Conservation (phyloP, 192 early-diverging fungal species). For the Funneliformis geosporum region DNA sequence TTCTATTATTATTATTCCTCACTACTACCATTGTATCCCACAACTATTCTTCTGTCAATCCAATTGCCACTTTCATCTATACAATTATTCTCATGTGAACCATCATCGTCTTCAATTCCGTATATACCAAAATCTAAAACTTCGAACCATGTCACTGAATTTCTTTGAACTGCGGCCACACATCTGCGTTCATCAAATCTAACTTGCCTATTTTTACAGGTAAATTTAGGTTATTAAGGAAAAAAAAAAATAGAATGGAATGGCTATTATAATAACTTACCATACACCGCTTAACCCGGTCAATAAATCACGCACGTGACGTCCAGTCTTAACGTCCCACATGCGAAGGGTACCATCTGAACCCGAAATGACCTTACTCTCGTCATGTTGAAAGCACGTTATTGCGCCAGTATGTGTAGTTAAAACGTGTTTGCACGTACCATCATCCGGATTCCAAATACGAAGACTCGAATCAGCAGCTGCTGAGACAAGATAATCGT, state of each 20-base stretch:
- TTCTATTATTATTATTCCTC: not conserved
- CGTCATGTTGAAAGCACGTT: slow-evolving; percentile 98
- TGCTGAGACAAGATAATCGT: slow-evolving; percentile 87
- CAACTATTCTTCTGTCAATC: slow-evolving; percentile 10
- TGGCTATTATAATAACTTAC: slow-evolving; percentile 36
- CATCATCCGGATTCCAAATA: slow-evolving; percentile 81
- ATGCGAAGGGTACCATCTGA: slow-evolving; percentile 93
- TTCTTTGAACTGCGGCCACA: slow-evolving; percentile 75
- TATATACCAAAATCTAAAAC: slow-evolving; percentile 77
- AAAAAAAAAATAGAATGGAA: not conserved
- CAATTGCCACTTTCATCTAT: slow-evolving; percentile 18
- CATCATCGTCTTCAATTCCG: slow-evolving; percentile 53
- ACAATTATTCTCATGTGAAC: not conserved
- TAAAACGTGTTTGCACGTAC: slow-evolving; percentile 63
- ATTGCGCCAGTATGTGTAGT: slow-evolving; percentile 88
- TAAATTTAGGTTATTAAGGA: not conserved
- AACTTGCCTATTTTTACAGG: slow-evolving; percentile 53
- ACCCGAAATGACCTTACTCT: slow-evolving; percentile 89
- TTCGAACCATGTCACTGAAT: slow-evolving; percentile 72
- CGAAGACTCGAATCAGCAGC: slow-evolving; percentile 93
- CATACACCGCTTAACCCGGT: slow-evolving; percentile 85
- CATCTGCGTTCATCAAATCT: slow-evolving; percentile 86
- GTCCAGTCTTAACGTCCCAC: slow-evolving; percentile 93
- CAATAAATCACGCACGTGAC: slow-evolving; percentile 81
- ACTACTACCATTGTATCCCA: slow-evolving; percentile 1